Conservation (phyloP, 2,329 filamentous ascomycete species). For the Aureobasidium sp. region DNA sequence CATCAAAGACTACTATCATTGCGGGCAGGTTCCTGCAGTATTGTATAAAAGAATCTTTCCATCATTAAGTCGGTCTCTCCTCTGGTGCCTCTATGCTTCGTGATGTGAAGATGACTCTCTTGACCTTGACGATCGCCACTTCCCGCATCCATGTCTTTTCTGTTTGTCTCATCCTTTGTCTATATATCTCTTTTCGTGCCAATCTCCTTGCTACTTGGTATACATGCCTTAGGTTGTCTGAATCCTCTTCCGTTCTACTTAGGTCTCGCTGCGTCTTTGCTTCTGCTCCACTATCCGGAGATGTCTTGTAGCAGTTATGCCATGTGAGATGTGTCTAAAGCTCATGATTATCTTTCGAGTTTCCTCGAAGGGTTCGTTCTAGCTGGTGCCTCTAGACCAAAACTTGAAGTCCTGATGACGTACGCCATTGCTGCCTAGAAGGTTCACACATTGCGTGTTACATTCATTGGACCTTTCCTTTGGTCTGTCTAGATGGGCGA, state of each 20-base stretch:
- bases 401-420: background rate
- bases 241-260: background rate
- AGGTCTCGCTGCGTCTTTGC: background rate
- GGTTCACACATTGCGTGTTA: background rate
- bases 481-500: background rate
- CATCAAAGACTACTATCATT: background rate
- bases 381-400: background rate
- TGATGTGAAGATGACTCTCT: background rate
- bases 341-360: background rate
- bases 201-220: background rate
- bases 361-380: background rate
- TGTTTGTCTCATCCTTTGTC: background rate
- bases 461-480: background rate
- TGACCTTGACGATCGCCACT: background rate
- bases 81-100: background rate
- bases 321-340: background rate
- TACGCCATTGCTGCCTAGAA: background rate
- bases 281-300: background rate
- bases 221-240: background rate
- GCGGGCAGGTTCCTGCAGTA: conserved; percentile 12
- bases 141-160: background rate
- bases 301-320: background rate
- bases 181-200: too few species aligned
- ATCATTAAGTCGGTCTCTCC: background rate
- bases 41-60: conserved; percentile 11